Percentiles rank a stretch among this genome's conserved stretches.
These are phyloP conservation scores for Talaromyces sp. DNA, from an alignment of 2,329 filamentous ascomycete species.

Conservation along the genomic window DNA sequence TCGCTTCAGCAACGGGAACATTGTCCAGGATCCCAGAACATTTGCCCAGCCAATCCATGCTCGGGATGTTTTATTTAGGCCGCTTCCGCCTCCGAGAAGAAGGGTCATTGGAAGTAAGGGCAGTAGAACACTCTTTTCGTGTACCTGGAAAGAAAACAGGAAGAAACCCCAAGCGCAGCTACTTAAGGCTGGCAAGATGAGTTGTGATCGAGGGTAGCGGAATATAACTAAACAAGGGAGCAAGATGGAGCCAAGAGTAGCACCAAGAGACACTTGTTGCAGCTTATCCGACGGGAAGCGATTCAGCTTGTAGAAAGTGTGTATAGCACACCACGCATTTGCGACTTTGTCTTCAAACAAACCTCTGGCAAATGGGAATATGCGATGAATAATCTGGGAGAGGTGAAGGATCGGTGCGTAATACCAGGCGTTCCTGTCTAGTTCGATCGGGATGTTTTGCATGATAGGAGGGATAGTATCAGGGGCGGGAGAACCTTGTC, in stretches of 20 bases:
- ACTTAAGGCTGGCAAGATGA: slow-evolving; percentile 76
- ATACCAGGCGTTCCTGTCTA: slow-evolving; percentile 63
- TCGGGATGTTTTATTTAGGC: slow-evolving; percentile 69
- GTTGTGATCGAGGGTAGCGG: slow-evolving; percentile 67
- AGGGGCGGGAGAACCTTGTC: slow-evolving; percentile 59
- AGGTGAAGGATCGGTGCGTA: slow-evolving; percentile 75
- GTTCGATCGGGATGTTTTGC: slow-evolving; percentile 51
- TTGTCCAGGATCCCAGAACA: slow-evolving; percentile 81
- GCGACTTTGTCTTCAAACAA: slow-evolving; percentile 98
- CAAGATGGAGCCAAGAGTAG: slow-evolving; percentile 71
- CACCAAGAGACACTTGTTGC: slow-evolving; percentile 68
- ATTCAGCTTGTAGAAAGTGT: slow-evolving; percentile 83
- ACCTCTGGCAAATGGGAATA: slow-evolving; percentile 93
- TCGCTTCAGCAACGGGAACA: slow-evolving; percentile 83
- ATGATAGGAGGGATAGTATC: slow-evolving; percentile 60
- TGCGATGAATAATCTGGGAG: slow-evolving; percentile 79
- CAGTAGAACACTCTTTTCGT: slow-evolving; percentile 93
- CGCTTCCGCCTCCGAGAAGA: slow-evolving; percentile 71
- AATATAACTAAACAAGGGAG: slow-evolving; percentile 78
- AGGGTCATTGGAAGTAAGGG: slow-evolving; percentile 92
- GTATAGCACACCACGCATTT: slow-evolving; percentile 94
- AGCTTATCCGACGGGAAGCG: slow-evolving; percentile 67
- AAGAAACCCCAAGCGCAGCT: slow-evolving; percentile 95
- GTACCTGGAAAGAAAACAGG: slow-evolving; percentile 94
- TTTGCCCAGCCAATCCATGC: slow-evolving; percentile 98